A percentile compares a stretch with the other conserved stretches of the same genome.
Evolutionary conservation across 768 basidiomycete species (phyloP).

Genomic region (Suillus spraguei): DNA sequence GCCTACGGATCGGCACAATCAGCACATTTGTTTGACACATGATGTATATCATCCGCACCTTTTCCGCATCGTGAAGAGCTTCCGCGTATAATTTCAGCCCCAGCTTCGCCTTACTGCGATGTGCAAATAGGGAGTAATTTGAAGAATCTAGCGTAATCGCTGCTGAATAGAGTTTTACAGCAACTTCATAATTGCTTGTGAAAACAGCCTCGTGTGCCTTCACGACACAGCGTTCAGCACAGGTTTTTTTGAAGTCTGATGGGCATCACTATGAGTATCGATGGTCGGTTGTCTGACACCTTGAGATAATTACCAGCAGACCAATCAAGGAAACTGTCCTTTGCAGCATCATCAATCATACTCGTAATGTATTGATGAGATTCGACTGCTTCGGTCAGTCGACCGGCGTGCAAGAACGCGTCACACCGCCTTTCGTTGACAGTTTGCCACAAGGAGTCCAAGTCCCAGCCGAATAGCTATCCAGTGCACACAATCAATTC

Average conservation of each 20-base stretch:
- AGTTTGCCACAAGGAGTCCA: background rate
- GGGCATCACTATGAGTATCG: background rate
- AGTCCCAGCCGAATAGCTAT: conserved; percentile 1
- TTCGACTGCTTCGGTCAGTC: background rate
- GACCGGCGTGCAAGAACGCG: background rate
- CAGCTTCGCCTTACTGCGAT: background rate
- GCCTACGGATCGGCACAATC: background rate
- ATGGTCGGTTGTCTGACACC: background rate
- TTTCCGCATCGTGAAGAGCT: background rate
- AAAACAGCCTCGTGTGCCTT: background rate
- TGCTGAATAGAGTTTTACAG: background rate
- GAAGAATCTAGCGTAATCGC: background rate
- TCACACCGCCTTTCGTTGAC: background rate
- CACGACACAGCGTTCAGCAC: background rate
- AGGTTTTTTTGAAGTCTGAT: background rate
- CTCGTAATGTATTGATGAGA: background rate
- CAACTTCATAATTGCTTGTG: background rate
- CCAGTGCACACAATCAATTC: background rate
- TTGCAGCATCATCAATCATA: background rate
- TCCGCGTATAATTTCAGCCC: background rate
- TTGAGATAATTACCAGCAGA: background rate
- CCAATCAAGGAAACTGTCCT: background rate
- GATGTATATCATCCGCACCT: background rate
- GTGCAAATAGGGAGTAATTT: background rate
- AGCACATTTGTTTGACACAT: background rate